Evolutionary conservation across 208 protist genomes (phyloP).

Genomic region (Acanthamoeba rhysodes): DNA sequence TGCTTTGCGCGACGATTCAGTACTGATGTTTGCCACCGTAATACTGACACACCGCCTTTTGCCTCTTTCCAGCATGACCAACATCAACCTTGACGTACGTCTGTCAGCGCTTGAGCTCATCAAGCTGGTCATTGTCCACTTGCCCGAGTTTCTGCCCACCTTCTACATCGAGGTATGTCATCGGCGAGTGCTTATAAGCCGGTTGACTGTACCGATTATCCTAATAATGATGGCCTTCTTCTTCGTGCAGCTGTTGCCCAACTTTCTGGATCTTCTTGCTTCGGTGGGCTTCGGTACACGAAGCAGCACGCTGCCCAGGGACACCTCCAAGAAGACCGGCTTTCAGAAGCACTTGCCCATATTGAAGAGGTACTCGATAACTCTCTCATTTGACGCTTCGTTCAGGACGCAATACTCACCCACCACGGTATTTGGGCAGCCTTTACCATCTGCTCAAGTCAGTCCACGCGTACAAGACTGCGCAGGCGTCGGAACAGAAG

Average conservation of each 20-base stretch:
- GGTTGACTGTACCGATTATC: too few species aligned
- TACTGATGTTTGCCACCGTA: neutral
- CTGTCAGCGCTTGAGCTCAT: conserved; percentile 53
- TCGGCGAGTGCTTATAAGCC: too few species aligned
- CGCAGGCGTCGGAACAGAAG: neutral
- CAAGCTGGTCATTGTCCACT: conserved; percentile 26
- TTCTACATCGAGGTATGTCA: conserved; percentile 45
- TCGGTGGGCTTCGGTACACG: conserved; percentile 48
- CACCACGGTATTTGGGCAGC: neutral
- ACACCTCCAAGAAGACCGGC: conserved; percentile 62
- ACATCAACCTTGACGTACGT: conserved; percentile 60
- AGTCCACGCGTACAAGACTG: neutral
- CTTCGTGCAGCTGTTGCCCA: conserved; percentile 15
- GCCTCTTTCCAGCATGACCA: conserved; percentile 12
- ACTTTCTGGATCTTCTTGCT: conserved; percentile 34
- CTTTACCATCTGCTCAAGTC: conserved; percentile 60
- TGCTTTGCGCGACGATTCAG: neutral
- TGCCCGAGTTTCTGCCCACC: conserved; percentile 47
- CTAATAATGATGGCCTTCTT: neutral
- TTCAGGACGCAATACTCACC: neutral
- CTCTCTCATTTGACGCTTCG: neutral
- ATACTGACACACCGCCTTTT: neutral
- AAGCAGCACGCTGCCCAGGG: conserved; percentile 40
- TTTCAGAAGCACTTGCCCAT: conserved; percentile 55
- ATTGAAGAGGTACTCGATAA: neutral